A percentile compares a stretch with the other conserved stretches of the same genome.
Conservation (phyloP, 1,284 basidiomycete genomes). For the Puccinia polysora region DNA sequence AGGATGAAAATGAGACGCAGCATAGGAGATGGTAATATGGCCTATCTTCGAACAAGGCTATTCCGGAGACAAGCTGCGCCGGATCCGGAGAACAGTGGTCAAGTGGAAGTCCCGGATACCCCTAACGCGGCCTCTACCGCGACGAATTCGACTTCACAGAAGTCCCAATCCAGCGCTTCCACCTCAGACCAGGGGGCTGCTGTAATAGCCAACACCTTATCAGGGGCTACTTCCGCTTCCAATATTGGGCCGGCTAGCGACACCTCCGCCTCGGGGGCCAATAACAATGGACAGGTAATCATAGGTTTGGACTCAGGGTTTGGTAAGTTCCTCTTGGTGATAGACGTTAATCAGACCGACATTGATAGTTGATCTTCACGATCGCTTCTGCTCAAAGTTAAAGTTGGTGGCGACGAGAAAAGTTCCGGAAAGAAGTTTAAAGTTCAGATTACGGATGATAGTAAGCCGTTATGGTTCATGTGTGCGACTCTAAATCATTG, state of each 20-base stretch:
- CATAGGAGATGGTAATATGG: neutral
- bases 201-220: neutral
- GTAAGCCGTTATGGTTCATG: conserved; percentile 44
- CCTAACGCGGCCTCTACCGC: neutral
- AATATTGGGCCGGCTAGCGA: neutral
- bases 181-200: neutral
- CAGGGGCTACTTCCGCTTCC: neutral
- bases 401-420: conserved; percentile 31
- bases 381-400: neutral
- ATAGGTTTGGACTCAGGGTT: conserved; percentile 36
- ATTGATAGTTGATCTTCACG: neutral
- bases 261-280: neutral
- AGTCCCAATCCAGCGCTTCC: neutral
- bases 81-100: no score
- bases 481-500: conserved; percentile 33
- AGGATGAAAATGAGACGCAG: neutral
- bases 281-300: neutral
- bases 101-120: neutral
- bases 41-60: neutral
- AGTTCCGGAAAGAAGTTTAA: conserved; percentile 27
- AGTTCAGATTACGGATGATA: conserved; percentile 34
- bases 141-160: neutral
- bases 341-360: neutral
- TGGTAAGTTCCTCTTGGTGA: conserved; percentile 18
- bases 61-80: neutral